Base-by-base conservation (phyloP, 805 yeast species). In the Millerago galiae region DNA sequence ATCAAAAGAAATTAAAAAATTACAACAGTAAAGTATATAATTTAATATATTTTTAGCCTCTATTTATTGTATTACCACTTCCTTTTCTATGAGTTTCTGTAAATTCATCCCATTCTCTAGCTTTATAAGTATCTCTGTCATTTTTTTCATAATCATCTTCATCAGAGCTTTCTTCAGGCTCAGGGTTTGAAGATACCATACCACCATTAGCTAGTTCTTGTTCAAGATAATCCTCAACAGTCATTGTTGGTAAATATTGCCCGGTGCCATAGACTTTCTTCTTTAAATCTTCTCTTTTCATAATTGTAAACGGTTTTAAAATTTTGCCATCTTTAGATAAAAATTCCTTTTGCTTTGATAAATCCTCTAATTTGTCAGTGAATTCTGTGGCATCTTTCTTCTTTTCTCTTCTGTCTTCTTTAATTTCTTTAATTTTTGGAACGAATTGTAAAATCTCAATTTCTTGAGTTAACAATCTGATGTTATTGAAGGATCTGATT, bases 41-140 rank as follows among this genome's bases (percentile, higher is more conserved):
- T 27, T n/a, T 8, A 7, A 2, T 12, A 27, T 13, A 21, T 35
- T 35, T n/a, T 49, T 37, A 55, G n/a, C 91, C 91, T 42, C 77
- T 63, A 52, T 82, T 77, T 60, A 74, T 77, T 37, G 90, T 88
- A 58, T 91, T 91, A 10, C 99, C 99, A 43, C 90, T 80, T 8
- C 99, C 99, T 54, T 77, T 79, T 0, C 89, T 83, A 58, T 88
- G 79, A 3, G 77, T 77, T 48, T 93, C 99, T 36, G 80, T 79
- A 70, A 91, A 93, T 47, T 85, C 95, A 63, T 93, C 99, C 98
- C 98, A 93, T 34, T 76, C 74, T 44, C 99, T 72, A 43, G 82
- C 78, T 56, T 84, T 79, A 52, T 82, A 75, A 5, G 95, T 89
- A 49, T 79, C 82, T 27, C 55, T 54, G 51, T 83, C 87, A n/a